These are phyloP conservation scores for Barnettozyma californica DNA, from an alignment of 805 yeast species.

Conservation along the genomic window DNA sequence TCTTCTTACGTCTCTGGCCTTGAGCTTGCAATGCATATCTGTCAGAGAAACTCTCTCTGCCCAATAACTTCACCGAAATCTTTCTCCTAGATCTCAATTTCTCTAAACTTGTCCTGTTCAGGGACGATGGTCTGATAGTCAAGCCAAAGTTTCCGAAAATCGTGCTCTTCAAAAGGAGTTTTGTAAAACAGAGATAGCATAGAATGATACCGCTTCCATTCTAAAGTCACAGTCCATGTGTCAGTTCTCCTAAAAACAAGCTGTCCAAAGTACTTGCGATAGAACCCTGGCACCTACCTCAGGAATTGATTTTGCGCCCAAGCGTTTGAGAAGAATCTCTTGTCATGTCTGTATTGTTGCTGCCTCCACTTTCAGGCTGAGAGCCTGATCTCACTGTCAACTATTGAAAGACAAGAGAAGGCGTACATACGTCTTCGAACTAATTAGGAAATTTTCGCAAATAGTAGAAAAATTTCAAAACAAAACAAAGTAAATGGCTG, in stretches of 20 bases:
- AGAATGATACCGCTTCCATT: background rate
- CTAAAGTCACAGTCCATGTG: background rate
- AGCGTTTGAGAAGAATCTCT: background rate
- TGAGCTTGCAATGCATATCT: slow-evolving; percentile 96
- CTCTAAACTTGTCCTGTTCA: slow-evolving; percentile 63
- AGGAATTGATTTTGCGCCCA: background rate
- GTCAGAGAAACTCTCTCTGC: slow-evolving; percentile 87
- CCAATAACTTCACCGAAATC: slow-evolving; percentile 93
- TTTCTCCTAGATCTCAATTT: slow-evolving; percentile 81
- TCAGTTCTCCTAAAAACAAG: background rate
- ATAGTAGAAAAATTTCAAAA: background rate
- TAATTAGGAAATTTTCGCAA: slow-evolving; percentile 2
- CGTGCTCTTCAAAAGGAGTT: background rate
- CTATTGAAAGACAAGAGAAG: background rate
- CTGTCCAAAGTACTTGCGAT: background rate
- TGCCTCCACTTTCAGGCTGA: no score
- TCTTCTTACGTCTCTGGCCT: slow-evolving; percentile 88
- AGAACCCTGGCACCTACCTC: background rate
- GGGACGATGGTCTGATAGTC: slow-evolving; percentile 64
- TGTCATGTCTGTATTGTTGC: no score
- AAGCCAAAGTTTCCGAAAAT: slow-evolving; percentile 38
- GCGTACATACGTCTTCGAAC: background rate
- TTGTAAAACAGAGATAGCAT: slow-evolving; percentile 1
- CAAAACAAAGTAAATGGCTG: background rate
- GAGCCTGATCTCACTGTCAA: background rate